phyloP scores from a whole-genome alignment of 805 yeast species.

The Lipomyces orientalis region DNA sequence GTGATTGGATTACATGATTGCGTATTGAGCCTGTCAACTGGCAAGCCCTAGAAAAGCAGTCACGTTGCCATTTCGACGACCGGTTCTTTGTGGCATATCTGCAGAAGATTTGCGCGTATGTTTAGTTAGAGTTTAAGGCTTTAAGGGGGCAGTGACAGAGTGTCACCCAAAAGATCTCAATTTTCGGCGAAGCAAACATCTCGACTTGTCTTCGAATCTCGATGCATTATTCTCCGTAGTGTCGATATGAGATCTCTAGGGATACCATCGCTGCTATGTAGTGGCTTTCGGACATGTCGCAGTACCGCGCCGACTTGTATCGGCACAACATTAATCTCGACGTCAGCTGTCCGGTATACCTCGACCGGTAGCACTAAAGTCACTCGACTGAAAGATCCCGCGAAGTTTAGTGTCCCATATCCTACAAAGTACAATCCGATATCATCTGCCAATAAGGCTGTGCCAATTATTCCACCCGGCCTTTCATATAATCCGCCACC shows the following conservation, averaged over 20 bases:
- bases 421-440: conserved; percentile 66
- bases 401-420: conserved; percentile 39
- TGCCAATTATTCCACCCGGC: conserved; percentile 62
- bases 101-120: no score
- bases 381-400: conserved; percentile 23
- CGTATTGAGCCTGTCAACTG: neutral
- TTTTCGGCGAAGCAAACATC: neutral
- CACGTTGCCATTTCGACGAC: neutral
- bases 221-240: neutral
- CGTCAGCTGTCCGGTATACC: conserved; percentile 9
- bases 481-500: conserved; percentile 68
- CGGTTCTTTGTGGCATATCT: neutral
- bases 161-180: neutral
- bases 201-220: neutral
- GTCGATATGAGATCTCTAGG: neutral
- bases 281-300: neutral
- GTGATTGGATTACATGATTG: neutral
- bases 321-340: conserved; percentile 2
- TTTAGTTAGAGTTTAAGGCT: no score
- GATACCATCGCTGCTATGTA: neutral
- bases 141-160: neutral
- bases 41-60: neutral
- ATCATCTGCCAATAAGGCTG: conserved; percentile 70
- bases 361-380: conserved; percentile 15
- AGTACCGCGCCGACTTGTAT: neutral